These are phyloP conservation scores for Chaetoceros tenuissimus DNA, from an alignment of 108 stramenopile genomes.

Conservation along the genomic window DNA sequence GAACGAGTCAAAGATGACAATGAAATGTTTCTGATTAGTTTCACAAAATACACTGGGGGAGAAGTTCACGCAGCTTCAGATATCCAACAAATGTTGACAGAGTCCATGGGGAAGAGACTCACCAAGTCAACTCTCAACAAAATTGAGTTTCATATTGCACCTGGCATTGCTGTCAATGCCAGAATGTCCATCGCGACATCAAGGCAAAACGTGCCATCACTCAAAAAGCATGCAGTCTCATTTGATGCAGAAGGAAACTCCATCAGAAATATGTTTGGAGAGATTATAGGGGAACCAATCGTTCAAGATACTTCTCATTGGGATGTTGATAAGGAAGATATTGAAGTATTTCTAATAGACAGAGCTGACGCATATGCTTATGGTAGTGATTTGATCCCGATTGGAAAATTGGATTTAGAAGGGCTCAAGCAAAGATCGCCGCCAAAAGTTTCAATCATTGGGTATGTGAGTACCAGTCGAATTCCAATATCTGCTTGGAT, in stretches of 20 bases:
- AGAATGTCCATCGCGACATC: constrained; percentile 28
- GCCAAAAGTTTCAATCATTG: constrained; percentile 52
- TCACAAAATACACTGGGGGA: constrained; percentile 67
- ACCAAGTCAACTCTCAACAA: constrained; percentile 35
- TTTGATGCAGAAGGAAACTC: constrained; percentile 30
- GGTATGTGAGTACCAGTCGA: constrained; percentile 35
- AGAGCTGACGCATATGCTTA: constrained; percentile 50
- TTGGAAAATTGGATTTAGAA: constrained; percentile 57
- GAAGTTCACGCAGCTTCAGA: constrained; percentile 48
- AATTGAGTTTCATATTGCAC: constrained; percentile 56
- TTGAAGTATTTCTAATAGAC: constrained; percentile 14
- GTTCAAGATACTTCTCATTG: constrained; percentile 28
- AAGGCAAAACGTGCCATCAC: constrained; percentile 29
- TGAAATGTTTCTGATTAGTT: constrained; percentile 51
- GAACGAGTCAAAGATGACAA: constrained; percentile 46
- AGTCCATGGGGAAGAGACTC: constrained; percentile 21
- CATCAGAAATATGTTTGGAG: constrained; percentile 27
- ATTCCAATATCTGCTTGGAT: constrained; percentile 32
- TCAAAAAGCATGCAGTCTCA: constrained; percentile 30
- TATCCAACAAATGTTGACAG: constrained; percentile 41
- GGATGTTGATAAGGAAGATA: constrained; percentile 31
- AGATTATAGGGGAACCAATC: constrained; percentile 34
- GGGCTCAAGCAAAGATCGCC: constrained; percentile 41
- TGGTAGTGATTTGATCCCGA: constrained; percentile 63
- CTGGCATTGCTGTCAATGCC: constrained; percentile 38